Conservation (phyloP, 306 rosid genomes). For the Boehmeria nivea region DNA sequence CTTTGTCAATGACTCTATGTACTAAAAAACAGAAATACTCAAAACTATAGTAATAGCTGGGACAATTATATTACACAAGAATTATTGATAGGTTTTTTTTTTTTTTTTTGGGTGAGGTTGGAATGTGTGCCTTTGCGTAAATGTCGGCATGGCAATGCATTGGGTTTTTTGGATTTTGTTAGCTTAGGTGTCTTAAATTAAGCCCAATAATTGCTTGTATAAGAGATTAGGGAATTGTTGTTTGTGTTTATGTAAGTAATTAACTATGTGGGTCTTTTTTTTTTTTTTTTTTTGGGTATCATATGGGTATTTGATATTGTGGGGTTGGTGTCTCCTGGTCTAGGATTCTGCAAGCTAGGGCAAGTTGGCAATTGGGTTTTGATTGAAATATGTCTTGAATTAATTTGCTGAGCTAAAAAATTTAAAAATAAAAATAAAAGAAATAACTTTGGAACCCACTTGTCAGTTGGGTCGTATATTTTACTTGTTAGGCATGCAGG, state of each 20-base stretch:
- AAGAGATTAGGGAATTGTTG: background rate
- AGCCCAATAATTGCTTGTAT: background rate
- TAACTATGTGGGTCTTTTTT: background rate
- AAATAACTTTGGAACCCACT: background rate
- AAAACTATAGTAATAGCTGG: background rate
- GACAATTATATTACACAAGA: background rate
- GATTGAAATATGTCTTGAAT: background rate
- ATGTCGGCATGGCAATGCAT: slow-evolving; percentile 12
- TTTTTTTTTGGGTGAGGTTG: background rate
- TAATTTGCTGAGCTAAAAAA: background rate
- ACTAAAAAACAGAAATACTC: background rate
- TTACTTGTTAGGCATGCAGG: too few relatives aligned
- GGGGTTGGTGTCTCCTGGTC: background rate
- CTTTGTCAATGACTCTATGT: slow-evolving; percentile 15
- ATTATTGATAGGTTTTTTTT: background rate
- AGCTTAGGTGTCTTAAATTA: background rate
- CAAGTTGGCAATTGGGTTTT: slow-evolving; percentile 16
- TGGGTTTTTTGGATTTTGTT: background rate
- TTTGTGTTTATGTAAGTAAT: background rate
- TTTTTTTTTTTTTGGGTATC: too few relatives aligned
- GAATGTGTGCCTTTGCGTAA: slow-evolving; percentile 14
- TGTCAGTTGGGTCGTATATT: background rate
- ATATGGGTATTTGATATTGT: background rate
- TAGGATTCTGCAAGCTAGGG: background rate
- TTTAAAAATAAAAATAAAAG: background rate